phyloP scores from a whole-genome alignment of 306 rosid genomes.

The Alnus glutinosa region DNA sequence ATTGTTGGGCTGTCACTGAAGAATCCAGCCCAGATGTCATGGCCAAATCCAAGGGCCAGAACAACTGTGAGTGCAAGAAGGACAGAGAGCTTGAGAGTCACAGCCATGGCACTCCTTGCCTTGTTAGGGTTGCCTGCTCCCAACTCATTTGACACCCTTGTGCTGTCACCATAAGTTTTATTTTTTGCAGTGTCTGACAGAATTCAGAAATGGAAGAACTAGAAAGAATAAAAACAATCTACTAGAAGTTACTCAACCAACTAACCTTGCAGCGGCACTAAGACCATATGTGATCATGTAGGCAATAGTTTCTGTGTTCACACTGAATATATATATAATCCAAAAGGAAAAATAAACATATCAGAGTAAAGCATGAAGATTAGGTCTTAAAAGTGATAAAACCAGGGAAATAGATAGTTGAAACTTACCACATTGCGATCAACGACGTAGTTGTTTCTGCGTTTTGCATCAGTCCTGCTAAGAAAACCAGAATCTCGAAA shows the following conservation, averaged over 20 bases:
- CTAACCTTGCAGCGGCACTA: conserved; percentile 81
- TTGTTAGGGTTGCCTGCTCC: conserved; percentile 61
- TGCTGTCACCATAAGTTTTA: conserved; percentile 40
- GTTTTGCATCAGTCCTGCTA: conserved; percentile 76
- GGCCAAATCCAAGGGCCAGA: conserved; percentile 55
- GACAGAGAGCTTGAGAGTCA: conserved; percentile 66
- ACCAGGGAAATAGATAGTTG: conserved; percentile 2
- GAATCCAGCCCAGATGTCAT: conserved; percentile 55
- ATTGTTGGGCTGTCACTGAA: conserved; percentile 51
- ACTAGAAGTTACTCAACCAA: conserved; percentile 2
- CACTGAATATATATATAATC: conserved; percentile 36
- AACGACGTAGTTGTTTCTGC: conserved; percentile 65
- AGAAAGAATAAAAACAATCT: neutral
- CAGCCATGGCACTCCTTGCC: conserved; percentile 75
- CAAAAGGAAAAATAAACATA: conserved; percentile 1
- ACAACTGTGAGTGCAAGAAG: conserved; percentile 52
- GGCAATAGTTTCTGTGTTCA: conserved; percentile 65
- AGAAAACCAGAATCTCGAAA: conserved; percentile 75
- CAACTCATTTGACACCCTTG: conserved; percentile 84
- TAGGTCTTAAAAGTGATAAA: neutral
- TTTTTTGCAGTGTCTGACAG: conserved; percentile 6
- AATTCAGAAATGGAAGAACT: conserved; percentile 4
- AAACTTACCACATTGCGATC: conserved; percentile 76
- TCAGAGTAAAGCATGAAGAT: neutral
- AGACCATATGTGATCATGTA: conserved; percentile 77